Evolutionary conservation across 768 basidiomycete species (phyloP).

Genomic region (Lactarius deliciosus): DNA sequence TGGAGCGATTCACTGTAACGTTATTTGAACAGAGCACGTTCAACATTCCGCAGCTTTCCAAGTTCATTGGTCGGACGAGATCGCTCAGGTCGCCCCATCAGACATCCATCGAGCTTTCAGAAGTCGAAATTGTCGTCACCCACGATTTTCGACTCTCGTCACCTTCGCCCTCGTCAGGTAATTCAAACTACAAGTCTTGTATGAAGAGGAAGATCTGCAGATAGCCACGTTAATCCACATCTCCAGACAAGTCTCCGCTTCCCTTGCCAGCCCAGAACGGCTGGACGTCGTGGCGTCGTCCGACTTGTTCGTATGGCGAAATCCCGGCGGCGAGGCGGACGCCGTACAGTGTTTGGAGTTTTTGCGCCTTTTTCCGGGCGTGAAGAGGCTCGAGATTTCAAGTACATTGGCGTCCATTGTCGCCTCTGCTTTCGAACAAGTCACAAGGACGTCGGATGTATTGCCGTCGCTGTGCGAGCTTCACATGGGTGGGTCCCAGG

Average conservation of each 20-base stretch:
- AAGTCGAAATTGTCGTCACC: background rate
- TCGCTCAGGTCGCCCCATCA: background rate
- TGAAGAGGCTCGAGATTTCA: background rate
- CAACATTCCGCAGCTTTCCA: background rate
- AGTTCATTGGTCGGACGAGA: conserved; percentile 1
- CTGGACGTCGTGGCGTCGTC: background rate
- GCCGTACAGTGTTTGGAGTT: conserved; percentile 5
- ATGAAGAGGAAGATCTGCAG: background rate
- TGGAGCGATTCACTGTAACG: background rate
- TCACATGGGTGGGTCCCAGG: background rate
- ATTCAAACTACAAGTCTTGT: background rate
- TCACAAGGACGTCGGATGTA: background rate
- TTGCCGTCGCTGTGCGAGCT: conserved; percentile 4
- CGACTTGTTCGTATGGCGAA: background rate
- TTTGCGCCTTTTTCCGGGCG: background rate
- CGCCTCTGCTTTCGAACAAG: background rate
- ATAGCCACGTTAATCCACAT: conserved; percentile 1
- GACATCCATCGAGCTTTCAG: background rate
- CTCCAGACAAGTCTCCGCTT: background rate
- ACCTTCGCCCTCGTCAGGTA: background rate
- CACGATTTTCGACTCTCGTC: background rate
- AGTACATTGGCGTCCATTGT: background rate
- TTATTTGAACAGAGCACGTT: background rate
- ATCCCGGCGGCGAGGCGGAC: background rate
- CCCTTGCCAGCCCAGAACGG: background rate